Conservation (phyloP, 768 basidiomycete species). For the Leccinum ochraceum region DNA sequence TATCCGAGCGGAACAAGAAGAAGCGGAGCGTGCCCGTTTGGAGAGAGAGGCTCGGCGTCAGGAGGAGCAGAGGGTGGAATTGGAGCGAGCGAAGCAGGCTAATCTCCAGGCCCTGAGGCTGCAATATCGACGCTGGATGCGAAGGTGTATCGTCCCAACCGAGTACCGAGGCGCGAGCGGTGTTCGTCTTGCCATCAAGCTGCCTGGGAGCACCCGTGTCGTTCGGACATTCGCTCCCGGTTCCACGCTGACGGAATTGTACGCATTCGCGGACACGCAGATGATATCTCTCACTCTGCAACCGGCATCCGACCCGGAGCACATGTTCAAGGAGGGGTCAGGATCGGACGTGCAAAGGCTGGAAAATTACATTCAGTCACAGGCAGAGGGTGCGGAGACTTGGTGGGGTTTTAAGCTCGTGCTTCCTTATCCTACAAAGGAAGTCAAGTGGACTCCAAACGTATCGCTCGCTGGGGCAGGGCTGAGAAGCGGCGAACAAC, state of each 20-base stretch:
- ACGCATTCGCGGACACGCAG: slow-evolving; percentile 70
- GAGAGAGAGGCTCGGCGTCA: slow-evolving; percentile 32
- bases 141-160: slow-evolving; percentile 45
- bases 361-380: slow-evolving; percentile 37
- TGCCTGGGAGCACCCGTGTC: slow-evolving; percentile 57
- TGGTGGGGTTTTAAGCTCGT: slow-evolving; percentile 79
- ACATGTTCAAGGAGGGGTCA: slow-evolving; percentile 38
- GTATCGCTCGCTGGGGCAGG: slow-evolving; percentile 34
- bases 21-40: slow-evolving; percentile 36
- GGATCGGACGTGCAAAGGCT: slow-evolving; percentile 37
- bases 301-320: slow-evolving; percentile 42
- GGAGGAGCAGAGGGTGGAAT: slow-evolving; percentile 38
- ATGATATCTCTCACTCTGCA: slow-evolving; percentile 45
- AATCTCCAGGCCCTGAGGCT: slow-evolving; percentile 40
- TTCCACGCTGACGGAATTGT: slow-evolving; percentile 62
- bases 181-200: slow-evolving; percentile 52
- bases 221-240: slow-evolving; percentile 53
- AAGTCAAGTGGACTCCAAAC: slow-evolving; percentile 51
- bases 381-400: slow-evolving; percentile 29
- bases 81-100: slow-evolving; percentile 39
- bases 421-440: slow-evolving; percentile 68
- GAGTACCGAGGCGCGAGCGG: slow-evolving; percentile 28
- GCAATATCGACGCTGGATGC: slow-evolving; percentile 63
- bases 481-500: slow-evolving; percentile 59
- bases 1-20: slow-evolving; percentile 46